Evolutionary conservation across 768 basidiomycete species (phyloP).

Genomic region (Leccinum rimulosum): DNA sequence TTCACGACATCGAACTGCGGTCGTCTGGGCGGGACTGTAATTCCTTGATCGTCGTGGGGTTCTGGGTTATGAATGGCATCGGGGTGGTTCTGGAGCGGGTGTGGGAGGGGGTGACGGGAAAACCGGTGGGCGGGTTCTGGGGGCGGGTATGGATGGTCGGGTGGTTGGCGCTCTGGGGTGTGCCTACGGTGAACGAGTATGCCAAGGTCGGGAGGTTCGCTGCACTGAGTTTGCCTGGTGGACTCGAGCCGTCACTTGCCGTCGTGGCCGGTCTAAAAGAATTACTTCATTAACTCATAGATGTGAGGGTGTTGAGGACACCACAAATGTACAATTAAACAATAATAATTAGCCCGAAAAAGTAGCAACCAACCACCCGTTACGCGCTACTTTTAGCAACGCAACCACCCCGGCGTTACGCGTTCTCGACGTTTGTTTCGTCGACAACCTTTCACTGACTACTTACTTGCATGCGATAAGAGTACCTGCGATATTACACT

Average conservation of each 20-base stretch:
- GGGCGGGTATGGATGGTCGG: conserved; percentile 51
- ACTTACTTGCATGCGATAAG: no score
- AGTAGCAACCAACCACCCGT: no score
- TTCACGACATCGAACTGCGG: conserved; percentile 58
- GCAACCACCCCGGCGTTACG: no score
- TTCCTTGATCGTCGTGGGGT: conserved; percentile 39
- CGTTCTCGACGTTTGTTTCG: no score
- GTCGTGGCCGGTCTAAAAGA: conserved; percentile 18
- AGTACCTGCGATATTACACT: no score
- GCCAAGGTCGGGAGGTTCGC: conserved; percentile 16
- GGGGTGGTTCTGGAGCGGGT: conserved; percentile 49
- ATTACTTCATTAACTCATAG: no score
- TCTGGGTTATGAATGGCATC: conserved; percentile 57
- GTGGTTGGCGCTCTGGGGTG: conserved; percentile 50
- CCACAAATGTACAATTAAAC: no score
- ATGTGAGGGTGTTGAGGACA: no score
- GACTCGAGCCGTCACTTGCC: conserved; percentile 12
- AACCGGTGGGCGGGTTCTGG: conserved; percentile 41
- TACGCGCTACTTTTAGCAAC: no score
- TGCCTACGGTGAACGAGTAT: conserved; percentile 42
- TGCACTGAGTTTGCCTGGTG: conserved; percentile 8
- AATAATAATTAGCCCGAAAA: no score
- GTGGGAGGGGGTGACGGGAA: conserved; percentile 43
- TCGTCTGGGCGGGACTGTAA: conserved; percentile 50
- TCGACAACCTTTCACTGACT: no score